These are phyloP conservation scores for Lentinus polychrous DNA, from an alignment of 1,284 basidiomycete genomes.

Conservation along the genomic window DNA sequence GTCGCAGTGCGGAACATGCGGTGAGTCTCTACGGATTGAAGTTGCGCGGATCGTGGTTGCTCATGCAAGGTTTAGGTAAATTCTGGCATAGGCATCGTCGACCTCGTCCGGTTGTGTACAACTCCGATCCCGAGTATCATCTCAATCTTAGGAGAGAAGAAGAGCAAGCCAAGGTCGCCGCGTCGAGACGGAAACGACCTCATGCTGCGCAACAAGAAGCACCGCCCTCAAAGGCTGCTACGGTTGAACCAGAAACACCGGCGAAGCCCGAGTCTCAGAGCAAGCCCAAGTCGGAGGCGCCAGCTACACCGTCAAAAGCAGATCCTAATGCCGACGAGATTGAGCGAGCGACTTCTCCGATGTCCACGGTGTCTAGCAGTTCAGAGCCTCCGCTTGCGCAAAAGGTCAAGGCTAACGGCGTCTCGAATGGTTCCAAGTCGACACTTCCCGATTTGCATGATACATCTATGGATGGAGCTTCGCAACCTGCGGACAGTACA, in stretches of 20 bases:
- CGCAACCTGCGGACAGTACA: not conserved
- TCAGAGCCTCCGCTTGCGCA: constrained; percentile 65
- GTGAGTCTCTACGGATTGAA: constrained; percentile 41
- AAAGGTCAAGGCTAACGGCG: constrained; percentile 48
- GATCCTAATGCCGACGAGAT: constrained; percentile 31
- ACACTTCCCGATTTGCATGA: constrained; percentile 12
- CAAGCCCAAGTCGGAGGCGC: constrained; percentile 35
- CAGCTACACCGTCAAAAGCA: constrained; percentile 11
- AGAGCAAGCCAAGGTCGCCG: constrained; percentile 40
- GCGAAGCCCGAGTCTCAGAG: constrained; percentile 34
- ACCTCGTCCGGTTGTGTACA: constrained; percentile 74
- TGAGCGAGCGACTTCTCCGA: constrained; percentile 55
- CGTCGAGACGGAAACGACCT: constrained; percentile 49
- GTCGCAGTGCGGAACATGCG: constrained; percentile 87
- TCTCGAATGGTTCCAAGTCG: constrained; percentile 22
- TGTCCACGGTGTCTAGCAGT: constrained; percentile 60
- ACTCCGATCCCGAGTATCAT: constrained; percentile 66
- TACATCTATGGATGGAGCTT: not conserved
- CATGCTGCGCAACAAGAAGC: constrained; percentile 23
- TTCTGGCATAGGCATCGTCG: constrained; percentile 79
- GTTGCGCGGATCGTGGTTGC: constrained; percentile 9
- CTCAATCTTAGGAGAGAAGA: constrained; percentile 46
- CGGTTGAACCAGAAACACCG: constrained; percentile 49
- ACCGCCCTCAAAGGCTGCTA: constrained; percentile 33
- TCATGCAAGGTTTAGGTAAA: constrained; percentile 47